Evolutionary conservation across 345 rosid species (phyloP), one percentile per base, ranked within the genome.

Genomic region (Erysimum cheiranthoides): DNA sequence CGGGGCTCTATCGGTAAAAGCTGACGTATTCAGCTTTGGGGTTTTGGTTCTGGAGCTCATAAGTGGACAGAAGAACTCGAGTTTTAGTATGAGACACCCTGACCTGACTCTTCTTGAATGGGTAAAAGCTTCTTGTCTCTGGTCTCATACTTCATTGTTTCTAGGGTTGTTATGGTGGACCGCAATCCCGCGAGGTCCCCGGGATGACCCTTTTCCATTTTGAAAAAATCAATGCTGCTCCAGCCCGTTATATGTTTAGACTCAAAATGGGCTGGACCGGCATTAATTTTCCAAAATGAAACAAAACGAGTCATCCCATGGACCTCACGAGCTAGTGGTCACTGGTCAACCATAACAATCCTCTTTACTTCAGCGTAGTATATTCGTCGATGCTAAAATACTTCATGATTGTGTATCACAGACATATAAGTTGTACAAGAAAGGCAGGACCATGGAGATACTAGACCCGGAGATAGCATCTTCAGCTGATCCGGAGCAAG

Each of bases 11-110:
- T 89, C 99, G 0, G 89, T 78, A 70, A 90, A 90, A 73, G 99
- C 92, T 38, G 98, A 96, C 62, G 92, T 96, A 35, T 96, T 88
- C 77, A 96, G 99, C 92, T 96, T 93, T 3, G 99, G 99, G 12
- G 99, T 96, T 82, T 59, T 96, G 83, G 85, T 96, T 50, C 69
- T 96, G 18, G 99, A 96, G 87, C 77, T 96, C 73, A 78, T 93
- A 73, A 88, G 96, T 68, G 96, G 93, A 47, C 92, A 87, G 73
- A 89, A 78, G 78, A 96, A 93, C 82, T 91, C 84, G 28, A 72
- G 78, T 65, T 88, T 91, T 76, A 78, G 68, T 73, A 46, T 83
- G 66, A 74, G 83, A 11, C 43, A 16, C 1, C 88, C 91, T 35
- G 90, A 85, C 11, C 85, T 68, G 35, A 91, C 84, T 81, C 86